These are phyloP conservation scores for Rubia tinctorum DNA, from an alignment of 305 asterid genomes.

Conservation along the genomic window DNA sequence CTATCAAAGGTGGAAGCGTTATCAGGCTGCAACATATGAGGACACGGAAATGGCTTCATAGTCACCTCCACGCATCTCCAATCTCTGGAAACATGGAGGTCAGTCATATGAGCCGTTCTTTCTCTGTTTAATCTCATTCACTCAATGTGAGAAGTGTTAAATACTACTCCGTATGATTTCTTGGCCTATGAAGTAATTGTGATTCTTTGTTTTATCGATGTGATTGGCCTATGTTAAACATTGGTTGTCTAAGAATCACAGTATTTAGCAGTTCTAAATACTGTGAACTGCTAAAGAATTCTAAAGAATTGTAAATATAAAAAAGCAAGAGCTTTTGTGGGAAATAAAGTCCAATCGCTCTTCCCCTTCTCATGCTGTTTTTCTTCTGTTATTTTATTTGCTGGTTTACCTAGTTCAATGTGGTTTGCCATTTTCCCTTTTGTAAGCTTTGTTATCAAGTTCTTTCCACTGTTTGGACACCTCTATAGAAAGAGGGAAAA, in stretches of 20 bases:
- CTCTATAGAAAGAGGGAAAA: neutral
- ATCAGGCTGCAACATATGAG: slow-evolving; percentile 82
- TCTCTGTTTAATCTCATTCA: neutral
- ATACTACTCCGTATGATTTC: no score
- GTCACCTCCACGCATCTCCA: slow-evolving; percentile 99
- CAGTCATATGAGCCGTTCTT: slow-evolving; percentile 24
- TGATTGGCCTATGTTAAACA: neutral
- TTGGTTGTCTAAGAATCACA: neutral
- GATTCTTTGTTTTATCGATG: neutral
- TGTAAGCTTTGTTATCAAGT: neutral
- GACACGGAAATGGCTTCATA: slow-evolving; percentile 94
- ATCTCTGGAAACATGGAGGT: slow-evolving; percentile 97
- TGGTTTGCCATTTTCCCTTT: neutral
- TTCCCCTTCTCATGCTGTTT: neutral
- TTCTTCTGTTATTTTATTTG: neutral
- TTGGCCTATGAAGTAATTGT: neutral
- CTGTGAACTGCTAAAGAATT: neutral
- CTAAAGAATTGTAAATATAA: neutral
- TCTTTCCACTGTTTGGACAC: neutral
- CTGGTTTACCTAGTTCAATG: neutral
- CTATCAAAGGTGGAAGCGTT: slow-evolving; percentile 61
- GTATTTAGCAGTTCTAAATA: neutral
- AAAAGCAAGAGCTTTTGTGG: neutral
- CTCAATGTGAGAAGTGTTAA: no score
- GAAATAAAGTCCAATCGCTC: neutral